Percentiles rank a stretch among this genome's conserved stretches.
Evolutionary conservation across 805 yeast genomes (phyloP).

Genomic region (Kodamaea kakaduensis): DNA sequence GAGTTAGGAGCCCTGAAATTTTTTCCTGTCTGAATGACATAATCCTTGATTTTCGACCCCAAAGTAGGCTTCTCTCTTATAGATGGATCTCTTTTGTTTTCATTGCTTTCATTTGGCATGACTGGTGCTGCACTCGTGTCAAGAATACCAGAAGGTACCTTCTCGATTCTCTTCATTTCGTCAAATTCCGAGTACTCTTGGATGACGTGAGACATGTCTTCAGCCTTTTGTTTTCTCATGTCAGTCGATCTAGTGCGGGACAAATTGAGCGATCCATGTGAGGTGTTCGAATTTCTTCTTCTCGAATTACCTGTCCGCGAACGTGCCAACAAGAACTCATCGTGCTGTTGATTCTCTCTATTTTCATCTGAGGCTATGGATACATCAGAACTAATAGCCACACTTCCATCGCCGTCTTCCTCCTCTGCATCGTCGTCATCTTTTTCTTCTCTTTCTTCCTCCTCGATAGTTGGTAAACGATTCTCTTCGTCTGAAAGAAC

Average conservation of each 20-base stretch:
- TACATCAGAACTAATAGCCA: not conserved
- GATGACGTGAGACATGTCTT: slow-evolving; percentile 38
- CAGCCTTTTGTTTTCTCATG: slow-evolving; percentile 23
- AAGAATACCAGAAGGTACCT: slow-evolving; percentile 17
- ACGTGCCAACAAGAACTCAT: slow-evolving; percentile 16
- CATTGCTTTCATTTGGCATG: slow-evolving; percentile 5
- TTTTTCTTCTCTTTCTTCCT: slow-evolving; percentile 10
- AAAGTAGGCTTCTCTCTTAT: not conserved
- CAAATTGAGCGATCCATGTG: slow-evolving; percentile 4
- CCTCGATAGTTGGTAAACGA: too few species aligned
- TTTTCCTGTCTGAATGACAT: slow-evolving; percentile 18
- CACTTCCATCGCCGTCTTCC: slow-evolving; percentile 1
- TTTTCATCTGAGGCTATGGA: not conserved
- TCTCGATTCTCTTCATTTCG: slow-evolving; percentile 20
- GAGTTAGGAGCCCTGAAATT: slow-evolving; percentile 72
- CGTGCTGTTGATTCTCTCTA: slow-evolving; percentile 17
- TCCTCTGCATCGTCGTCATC: slow-evolving; percentile 11
- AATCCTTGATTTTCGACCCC: not conserved
- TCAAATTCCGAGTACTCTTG: slow-evolving; percentile 47
- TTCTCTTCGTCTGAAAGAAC: slow-evolving; percentile 11
- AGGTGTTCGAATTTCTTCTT: slow-evolving; percentile 4
- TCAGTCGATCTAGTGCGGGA: slow-evolving; percentile 21
- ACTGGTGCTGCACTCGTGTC: slow-evolving; percentile 12
- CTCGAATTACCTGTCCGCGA: not conserved
- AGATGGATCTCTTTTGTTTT: not conserved